Conservation (phyloP, 805 yeast genomes). For the Phaffomyces thermotolerans region DNA sequence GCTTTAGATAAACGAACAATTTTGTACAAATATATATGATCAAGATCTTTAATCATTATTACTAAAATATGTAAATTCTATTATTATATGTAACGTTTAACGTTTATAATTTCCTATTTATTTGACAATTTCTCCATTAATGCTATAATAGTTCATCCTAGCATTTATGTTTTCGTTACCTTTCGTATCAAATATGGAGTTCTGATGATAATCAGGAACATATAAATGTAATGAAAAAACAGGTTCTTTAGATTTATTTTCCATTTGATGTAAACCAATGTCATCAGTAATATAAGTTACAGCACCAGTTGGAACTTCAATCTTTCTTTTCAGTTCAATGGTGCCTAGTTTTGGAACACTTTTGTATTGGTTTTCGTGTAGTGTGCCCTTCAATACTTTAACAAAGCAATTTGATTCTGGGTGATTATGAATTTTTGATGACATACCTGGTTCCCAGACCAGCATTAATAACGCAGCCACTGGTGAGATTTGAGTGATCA, state of each 20-base stretch:
- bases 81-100: background rate
- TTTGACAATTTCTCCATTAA: constrained; percentile 1
- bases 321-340: constrained; percentile 3
- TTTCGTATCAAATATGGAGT: constrained; percentile 1
- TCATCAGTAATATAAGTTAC: constrained; percentile 40
- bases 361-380: constrained; percentile 11
- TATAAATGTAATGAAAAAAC: constrained; percentile 40
- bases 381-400: constrained; percentile 33
- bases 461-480: constrained; percentile 36
- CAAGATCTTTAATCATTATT: background rate
- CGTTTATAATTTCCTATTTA: background rate
- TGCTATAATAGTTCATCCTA: constrained; percentile 3
- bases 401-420: constrained; percentile 44
- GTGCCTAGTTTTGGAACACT: background rate
- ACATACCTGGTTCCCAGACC: constrained; percentile 40
- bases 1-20: no score
- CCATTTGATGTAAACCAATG: constrained; percentile 39
- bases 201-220: constrained; percentile 26
- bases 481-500: constrained; percentile 33
- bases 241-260: constrained; percentile 26
- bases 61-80: background rate
- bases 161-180: constrained; percentile 1
- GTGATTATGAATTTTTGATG: constrained; percentile 41
- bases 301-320: constrained; percentile 21
- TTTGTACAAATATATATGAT: no score